These are phyloP conservation scores for Heracleum sosnowskyi DNA, from an alignment of 129 eudicot genomes.

Conservation along the genomic window DNA sequence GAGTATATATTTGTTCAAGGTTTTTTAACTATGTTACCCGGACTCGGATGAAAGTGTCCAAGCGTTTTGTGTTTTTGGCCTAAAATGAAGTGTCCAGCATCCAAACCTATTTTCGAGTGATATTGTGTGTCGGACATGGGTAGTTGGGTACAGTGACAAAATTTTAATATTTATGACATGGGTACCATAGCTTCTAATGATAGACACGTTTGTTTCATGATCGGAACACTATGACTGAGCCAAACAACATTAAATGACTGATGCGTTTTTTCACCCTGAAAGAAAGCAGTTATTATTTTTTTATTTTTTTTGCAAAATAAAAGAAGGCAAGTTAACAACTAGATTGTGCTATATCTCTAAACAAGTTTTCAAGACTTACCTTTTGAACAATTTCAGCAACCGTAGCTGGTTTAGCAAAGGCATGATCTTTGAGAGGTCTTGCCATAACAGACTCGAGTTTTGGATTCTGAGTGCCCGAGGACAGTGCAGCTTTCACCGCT, in stretches of 20 bases:
- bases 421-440: conserved; percentile 86
- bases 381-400: conserved; percentile 83
- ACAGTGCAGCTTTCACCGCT: conserved; percentile 83
- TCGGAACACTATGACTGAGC: too few species aligned
- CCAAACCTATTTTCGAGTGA: background rate
- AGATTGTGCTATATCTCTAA: background rate
- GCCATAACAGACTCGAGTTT: conserved; percentile 47
- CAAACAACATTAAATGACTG: background rate
- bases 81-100: background rate
- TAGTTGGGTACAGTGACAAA: background rate
- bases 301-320: background rate
- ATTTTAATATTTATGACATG: background rate
- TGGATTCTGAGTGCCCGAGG: conserved; percentile 68
- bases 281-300: too few species aligned
- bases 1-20: background rate
- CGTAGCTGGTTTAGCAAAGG: conserved; percentile 90
- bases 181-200: background rate
- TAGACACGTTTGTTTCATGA: background rate
- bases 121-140: background rate
- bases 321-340: background rate
- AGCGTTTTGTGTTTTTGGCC: background rate
- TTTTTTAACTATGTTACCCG: background rate
- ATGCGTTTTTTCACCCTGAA: background rate
- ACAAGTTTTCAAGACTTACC: conserved; percentile 34
- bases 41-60: background rate